Conservation (phyloP, 768 basidiomycete species). For the Mycena capillaripes region DNA sequence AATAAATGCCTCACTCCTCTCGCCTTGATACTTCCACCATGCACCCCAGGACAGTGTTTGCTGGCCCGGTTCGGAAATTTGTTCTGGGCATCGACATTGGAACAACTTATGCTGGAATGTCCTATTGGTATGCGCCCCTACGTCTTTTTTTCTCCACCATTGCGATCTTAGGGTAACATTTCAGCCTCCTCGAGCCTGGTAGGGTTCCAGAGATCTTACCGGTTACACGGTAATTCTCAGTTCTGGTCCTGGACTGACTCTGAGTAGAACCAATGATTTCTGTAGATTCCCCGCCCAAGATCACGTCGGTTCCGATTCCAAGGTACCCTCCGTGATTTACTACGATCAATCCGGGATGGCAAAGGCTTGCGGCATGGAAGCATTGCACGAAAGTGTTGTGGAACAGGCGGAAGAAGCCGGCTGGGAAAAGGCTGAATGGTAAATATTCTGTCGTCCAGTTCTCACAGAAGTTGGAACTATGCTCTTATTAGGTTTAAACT, state of each 20-base stretch:
- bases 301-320: conserved; percentile 60
- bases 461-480: conserved; percentile 11
- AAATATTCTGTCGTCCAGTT: conserved; percentile 40
- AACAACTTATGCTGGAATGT: conserved; percentile 57
- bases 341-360: conserved; percentile 58
- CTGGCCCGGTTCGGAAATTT: conserved; percentile 48
- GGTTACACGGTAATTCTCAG: conserved; percentile 15
- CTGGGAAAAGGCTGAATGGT: conserved; percentile 64
- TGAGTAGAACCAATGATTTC: background rate
- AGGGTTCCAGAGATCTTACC: conserved; percentile 22
- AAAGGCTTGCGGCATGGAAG: conserved; percentile 61
- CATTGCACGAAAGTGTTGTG: conserved; percentile 52
- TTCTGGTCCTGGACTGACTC: background rate
- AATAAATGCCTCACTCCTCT: background rate
- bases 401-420: conserved; percentile 58
- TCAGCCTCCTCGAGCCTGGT: conserved; percentile 30
- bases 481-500: conserved; percentile 52
- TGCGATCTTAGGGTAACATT: conserved; percentile 22
- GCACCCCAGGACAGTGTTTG: conserved; percentile 48
- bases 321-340: conserved; percentile 63
- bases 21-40: conserved; percentile 34
- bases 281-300: conserved; percentile 62
- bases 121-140: conserved; percentile 40
- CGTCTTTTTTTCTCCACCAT: background rate
- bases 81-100: conserved; percentile 57